A percentile compares a stretch with the other conserved stretches of the same genome.
phyloP scores from a whole-genome alignment of 2,329 filamentous ascomycete species.

The Plectosphaerella cucumerina region DNA sequence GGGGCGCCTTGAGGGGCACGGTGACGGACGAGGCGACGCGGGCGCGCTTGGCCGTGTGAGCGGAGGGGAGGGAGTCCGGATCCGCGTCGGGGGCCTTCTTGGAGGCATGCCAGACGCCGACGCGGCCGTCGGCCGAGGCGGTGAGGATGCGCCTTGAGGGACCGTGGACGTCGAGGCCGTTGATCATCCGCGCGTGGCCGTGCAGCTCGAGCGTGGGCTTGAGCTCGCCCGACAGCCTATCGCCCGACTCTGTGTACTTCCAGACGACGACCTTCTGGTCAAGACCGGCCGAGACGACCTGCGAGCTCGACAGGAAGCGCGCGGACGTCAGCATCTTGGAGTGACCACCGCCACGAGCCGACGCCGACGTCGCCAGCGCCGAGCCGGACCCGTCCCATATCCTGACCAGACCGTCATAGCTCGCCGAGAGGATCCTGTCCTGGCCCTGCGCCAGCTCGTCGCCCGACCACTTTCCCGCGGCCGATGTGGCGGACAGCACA shows the following conservation, averaged over 20 bases:
- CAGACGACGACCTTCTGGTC: constrained; percentile 86
- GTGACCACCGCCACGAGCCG: constrained; percentile 66
- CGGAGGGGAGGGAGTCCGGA: constrained; percentile 62
- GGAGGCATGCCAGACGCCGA: constrained; percentile 86
- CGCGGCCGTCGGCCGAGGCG: constrained; percentile 74
- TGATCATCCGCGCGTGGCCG: constrained; percentile 72
- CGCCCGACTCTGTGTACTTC: constrained; percentile 72
- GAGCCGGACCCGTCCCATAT: constrained; percentile 91
- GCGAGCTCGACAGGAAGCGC: constrained; percentile 72
- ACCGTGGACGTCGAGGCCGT: constrained; percentile 69
- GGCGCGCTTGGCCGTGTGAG: constrained; percentile 69
- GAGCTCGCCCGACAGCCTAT: constrained; percentile 56
- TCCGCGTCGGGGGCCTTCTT: constrained; percentile 72
- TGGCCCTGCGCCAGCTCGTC: constrained; percentile 48
- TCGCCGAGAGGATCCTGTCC: constrained; percentile 80
- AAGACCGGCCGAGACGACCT: constrained; percentile 77
- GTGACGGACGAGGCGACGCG: constrained; percentile 52
- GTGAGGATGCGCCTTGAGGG: constrained; percentile 76
- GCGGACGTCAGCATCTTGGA: constrained; percentile 74
- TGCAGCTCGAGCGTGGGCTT: constrained; percentile 77
- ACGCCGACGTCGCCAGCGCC: constrained; percentile 70
- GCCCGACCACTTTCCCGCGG: constrained; percentile 53
- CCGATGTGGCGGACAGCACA: constrained; percentile 65
- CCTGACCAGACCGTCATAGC: constrained; percentile 83
- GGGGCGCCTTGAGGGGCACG: constrained; percentile 68